Evolutionary conservation across 1,284 basidiomycete species (phyloP), one percentile per base, ranked within the genome.

Genomic region (Cutaneotrichosporon sp.): DNA sequence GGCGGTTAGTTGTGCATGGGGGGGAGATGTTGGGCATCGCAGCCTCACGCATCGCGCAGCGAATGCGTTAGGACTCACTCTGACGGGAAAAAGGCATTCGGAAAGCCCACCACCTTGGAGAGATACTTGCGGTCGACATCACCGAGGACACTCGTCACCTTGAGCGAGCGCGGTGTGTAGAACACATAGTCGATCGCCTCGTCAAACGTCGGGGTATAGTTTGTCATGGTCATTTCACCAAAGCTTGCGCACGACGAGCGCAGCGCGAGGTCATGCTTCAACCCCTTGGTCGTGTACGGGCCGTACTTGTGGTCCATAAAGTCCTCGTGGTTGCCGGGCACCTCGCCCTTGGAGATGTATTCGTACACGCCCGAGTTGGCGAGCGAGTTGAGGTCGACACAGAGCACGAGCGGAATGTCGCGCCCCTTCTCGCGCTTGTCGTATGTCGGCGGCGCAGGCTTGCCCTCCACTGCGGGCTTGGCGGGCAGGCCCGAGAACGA

Each of bases 221-320:
- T 98, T 52, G 96, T 98, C 77, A 94, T 78, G 41, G 85, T 81
- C 49, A 88, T 76, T 64, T 88, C 87, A 34, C 84, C 83, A 50
- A 77, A 72, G 49, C 79, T 76, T 1, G 83, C 79, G 68, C 97
- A 97, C 15, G 90, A 86, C 69, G 85, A 90, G 80, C 88, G 87
- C 62, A 98, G 79, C 14, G 83, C 82, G 50, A 96, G 78, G 35
- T 80, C 80, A 72, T 97, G 96, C 61, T 81, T 78, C 55, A 94
- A 68, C 1, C 96, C 96, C 23, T 91, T 86, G n/a, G 83, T 81
- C 12, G 96, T 97, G 77, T 94, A 97, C 65, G 80, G 81, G 37
- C 94, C 96, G 65, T 98, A 99, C 50, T 81, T 80, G 70, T 97
- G 89, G 13, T 82, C 81, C 84, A 94, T 85, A 73, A 97, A 98